Base-by-base conservation (phyloP, 148 eudicot species). In the Amaranthus cruentus region DNA sequence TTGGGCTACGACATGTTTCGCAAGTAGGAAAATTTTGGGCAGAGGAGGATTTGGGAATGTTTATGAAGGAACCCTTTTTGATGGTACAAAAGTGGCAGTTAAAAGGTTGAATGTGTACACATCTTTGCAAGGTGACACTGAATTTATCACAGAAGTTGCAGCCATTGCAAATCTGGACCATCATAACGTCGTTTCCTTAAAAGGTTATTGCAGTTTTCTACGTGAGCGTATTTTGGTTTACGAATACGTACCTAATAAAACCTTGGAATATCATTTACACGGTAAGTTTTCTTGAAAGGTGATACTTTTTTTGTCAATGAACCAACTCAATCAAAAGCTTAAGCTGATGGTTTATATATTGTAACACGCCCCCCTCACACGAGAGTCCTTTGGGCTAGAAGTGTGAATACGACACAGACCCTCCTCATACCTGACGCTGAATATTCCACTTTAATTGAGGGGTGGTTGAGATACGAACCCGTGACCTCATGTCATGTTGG, bases 141-240 rank as follows among this genome's bases (percentile, higher is more conserved):
- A 64, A 51, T 73, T 73, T 7, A 4, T 47, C 4, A 5, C 69
- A 51, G 76, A 73, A 54, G 28, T 73, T 9, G 9, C n/a, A 15
- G 46, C 58, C 47, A 73, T 62, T 21, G 14, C 69, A 8, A 7
- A 15, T 9, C 46, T 73, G 4, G 12, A 44, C 4, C 69, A 63
- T 42, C 12, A 47, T 47, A 62, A 73, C 15, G 14, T 73, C 3
- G 59, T 73, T 28, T 28, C 51, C 4, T 63, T 73, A 50, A 18
- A 50, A 12, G 76, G 76, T 5, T 73, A 73, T 46, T 73, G 69
- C 61, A 73, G 2, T 7, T 38, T 62, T 51, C 42, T 4, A 6
- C 28, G 43, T 0, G 61, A 73, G 28, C 56, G 74, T n/a, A 43
- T 80, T 38, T 60, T 80, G 69, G 70, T 80, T 2, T 80, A 76